These are phyloP conservation scores for Colletotrichum navitas DNA, from an alignment of 2,329 filamentous ascomycete genomes.

Conservation along the genomic window DNA sequence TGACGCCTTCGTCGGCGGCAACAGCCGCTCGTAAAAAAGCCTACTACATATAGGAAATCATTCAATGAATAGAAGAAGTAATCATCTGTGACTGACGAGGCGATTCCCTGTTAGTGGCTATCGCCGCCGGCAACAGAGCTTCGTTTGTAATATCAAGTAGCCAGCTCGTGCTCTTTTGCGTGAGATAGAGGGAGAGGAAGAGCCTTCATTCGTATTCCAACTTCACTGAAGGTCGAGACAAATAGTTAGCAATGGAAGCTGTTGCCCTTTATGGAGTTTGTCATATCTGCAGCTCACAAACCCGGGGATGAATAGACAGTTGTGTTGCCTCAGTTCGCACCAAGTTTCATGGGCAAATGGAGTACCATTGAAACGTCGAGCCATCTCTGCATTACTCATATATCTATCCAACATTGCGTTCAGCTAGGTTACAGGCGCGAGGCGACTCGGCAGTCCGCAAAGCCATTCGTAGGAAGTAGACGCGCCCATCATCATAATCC, in stretches of 20 bases:
- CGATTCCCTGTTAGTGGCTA: too few species aligned
- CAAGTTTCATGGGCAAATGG: background rate
- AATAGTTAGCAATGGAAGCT: background rate
- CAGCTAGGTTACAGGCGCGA: conserved; percentile 1
- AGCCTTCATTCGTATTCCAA: too few species aligned
- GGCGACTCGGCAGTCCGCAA: conserved; percentile 21
- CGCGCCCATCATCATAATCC: conserved; percentile 35
- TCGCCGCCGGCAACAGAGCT: background rate
- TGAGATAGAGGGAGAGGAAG: background rate
- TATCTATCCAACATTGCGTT: conserved; percentile 40
- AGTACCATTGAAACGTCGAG: conserved; percentile 22
- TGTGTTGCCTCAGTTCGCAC: background rate
- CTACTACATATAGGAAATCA: background rate
- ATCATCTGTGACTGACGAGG: background rate
- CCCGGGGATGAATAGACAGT: background rate
- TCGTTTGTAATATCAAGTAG: background rate
- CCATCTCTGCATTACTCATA: conserved; percentile 42
- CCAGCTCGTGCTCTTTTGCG: background rate
- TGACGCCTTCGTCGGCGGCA: conserved; percentile 28
- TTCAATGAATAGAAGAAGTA: background rate
- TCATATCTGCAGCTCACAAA: too few species aligned
- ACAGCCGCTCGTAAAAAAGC: conserved; percentile 9
- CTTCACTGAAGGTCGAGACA: background rate
- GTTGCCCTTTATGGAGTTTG: background rate
- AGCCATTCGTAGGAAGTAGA: conserved; percentile 26